A percentile compares a stretch with the other conserved stretches of the same genome.
These are phyloP conservation scores for Naganishia randhawae DNA, from an alignment of 768 basidiomycete species.

Conservation along the genomic window DNA sequence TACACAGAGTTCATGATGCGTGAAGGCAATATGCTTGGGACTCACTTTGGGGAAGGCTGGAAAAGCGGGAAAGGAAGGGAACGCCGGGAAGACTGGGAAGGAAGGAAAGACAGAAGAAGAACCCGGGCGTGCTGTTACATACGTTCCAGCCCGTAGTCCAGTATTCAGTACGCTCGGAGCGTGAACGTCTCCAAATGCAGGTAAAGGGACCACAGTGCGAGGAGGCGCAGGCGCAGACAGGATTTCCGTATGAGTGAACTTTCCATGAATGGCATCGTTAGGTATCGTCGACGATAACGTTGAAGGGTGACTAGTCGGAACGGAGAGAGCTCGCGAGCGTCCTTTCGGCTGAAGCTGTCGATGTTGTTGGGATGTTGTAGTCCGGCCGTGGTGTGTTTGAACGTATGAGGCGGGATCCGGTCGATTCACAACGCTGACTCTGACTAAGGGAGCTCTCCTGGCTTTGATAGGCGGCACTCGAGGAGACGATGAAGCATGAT, in stretches of 20 bases:
- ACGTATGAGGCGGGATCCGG: background rate
- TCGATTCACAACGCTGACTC: background rate
- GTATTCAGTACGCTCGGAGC: background rate
- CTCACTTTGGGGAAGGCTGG: background rate
- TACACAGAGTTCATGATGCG: no score
- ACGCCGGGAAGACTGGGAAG: background rate
- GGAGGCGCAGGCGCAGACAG: background rate
- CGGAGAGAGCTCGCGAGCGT: background rate
- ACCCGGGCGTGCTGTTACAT: background rate
- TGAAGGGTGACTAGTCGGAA: background rate
- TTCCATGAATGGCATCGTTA: conserved; percentile 6
- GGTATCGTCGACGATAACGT: background rate
- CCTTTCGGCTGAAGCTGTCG: background rate
- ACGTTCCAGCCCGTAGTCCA: background rate
- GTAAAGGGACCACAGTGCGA: background rate
- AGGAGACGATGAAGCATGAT: background rate
- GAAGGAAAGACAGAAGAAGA: background rate
- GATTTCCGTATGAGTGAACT: background rate
- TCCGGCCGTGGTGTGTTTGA: background rate
- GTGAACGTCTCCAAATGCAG: background rate
- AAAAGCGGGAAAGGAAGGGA: background rate
- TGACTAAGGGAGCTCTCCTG: background rate
- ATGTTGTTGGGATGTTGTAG: background rate
- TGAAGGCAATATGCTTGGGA: no score
- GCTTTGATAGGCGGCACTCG: background rate